Base-by-base conservation (phyloP, 176 grass and related monocot genomes). In the Neostapfia colusana region DNA sequence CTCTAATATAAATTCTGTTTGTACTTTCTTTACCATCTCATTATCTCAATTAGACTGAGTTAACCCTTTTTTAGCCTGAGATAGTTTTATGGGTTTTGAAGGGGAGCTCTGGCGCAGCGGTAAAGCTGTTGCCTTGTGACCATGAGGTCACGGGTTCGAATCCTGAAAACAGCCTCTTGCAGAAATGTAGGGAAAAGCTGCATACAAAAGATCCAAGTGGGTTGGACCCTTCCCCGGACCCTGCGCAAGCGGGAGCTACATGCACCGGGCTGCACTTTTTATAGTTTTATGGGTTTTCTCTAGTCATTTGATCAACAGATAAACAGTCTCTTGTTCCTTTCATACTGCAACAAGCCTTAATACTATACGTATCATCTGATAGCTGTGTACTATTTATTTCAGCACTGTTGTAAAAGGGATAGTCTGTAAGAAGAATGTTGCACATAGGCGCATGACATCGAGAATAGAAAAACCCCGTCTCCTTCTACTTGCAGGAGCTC, bases 341-440 rank as follows among this genome's bases (percentile, higher is more conserved):
- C 40, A 75, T 72, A 53, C 4, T 66, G 56, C 71, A 67, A 2
- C n/a, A n/a, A 80, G n/a, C 20, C 63, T 72, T 70, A 71, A 67
- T 62, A 73, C 16, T 63, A 58, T 72, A 45, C 38, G 44, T 61
- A 54, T 67, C 66, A 77, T 67, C 75, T 93, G 69, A 90, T 70
- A 36, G 6, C 31, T 69, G 18, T 76, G 27, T 49, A 46, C 48
- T 63, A 73, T 85, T 78, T 82, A 3, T 80, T 84, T 92, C 84
- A 99, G 95, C 66, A 88, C 60, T 76, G 83, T 99, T 73, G 55
- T 99, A 65, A 99, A 92, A 90, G 95, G 95, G 80, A 82, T 99
- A 72, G 85, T 85, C 41, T 99, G 95, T 89, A 95, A 99, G 89
- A 99, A 99, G 84, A 99, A 95, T 84, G 83, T 92, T n/a, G 91